These are phyloP conservation scores for Ogataea dorogensis DNA, from an alignment of 805 yeast species.

Conservation along the genomic window DNA sequence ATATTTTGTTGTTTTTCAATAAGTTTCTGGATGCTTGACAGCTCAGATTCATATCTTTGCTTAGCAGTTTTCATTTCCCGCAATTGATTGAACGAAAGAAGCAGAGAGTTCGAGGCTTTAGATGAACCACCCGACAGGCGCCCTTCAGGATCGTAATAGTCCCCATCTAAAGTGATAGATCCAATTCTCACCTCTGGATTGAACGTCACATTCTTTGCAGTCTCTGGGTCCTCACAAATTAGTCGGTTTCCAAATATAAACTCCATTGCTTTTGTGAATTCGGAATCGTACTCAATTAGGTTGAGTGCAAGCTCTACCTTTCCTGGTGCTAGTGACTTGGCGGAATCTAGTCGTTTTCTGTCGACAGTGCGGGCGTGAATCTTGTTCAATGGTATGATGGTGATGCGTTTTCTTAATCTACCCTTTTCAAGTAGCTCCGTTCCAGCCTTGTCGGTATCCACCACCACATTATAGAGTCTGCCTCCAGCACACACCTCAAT, in stretches of 20 bases:
- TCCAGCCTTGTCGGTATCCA: constrained; percentile 85
- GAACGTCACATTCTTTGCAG: constrained; percentile 87
- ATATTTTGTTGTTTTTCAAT: constrained; percentile 42
- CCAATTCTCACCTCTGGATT: constrained; percentile 76
- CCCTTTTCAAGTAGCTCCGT: constrained; percentile 78
- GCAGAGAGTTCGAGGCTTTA: constrained; percentile 52
- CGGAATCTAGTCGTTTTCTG: constrained; percentile 52
- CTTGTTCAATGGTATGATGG: constrained; percentile 89
- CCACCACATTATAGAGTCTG: constrained; percentile 82
- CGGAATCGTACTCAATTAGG: constrained; percentile 69
- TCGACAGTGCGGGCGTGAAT: constrained; percentile 62
- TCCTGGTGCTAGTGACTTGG: constrained; percentile 76
- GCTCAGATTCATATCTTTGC: constrained; percentile 36
- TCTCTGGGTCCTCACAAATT: constrained; percentile 80
- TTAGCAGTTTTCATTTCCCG: constrained; percentile 44
- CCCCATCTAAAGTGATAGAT: constrained; percentile 90
- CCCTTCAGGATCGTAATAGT: constrained; percentile 93
- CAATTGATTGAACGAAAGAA: constrained; percentile 64
- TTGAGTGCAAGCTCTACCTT: constrained; percentile 89
- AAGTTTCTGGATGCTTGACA: constrained; percentile 40
- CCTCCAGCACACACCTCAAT: constrained; percentile 95
- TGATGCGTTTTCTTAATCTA: constrained; percentile 73
- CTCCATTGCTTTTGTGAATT: constrained; percentile 79
- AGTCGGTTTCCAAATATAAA: constrained; percentile 89
- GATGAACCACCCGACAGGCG: constrained; percentile 94